Conservation (phyloP, 371 early-diverging fungal species). For the Nematocida parisii region DNA sequence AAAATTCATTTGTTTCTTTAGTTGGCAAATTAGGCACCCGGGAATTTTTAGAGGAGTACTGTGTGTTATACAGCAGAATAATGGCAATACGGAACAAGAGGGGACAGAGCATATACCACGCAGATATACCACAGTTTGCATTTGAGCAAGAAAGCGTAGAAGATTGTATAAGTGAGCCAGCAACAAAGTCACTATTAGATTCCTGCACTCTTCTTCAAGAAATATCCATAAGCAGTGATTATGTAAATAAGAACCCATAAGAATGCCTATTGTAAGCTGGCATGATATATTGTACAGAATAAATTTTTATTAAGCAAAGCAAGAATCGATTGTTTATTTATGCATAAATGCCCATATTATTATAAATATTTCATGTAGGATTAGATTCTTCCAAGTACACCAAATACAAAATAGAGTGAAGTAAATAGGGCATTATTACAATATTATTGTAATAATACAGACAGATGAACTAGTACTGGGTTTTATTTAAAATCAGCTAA, state of each 20-base stretch:
- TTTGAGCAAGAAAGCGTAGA: not conserved
- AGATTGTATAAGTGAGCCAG: not conserved
- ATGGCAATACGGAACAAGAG: slow-evolving; percentile 2
- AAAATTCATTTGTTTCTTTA: slow-evolving; percentile 52
- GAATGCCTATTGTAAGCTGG: not conserved
- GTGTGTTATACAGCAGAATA: slow-evolving; percentile 7
- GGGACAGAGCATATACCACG: not conserved
- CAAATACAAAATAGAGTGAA: no score
- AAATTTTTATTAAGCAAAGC: not conserved
- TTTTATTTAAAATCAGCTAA: no score
- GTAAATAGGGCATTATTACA: no score
- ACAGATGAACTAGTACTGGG: no score
- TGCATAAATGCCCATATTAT: no score
- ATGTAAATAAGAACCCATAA: slow-evolving; percentile 12
- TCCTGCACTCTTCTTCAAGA: slow-evolving; percentile 11
- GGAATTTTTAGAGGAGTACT: slow-evolving; percentile 49
- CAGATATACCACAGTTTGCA: not conserved
- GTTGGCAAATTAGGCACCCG: slow-evolving; percentile 48
- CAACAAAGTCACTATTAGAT: not conserved
- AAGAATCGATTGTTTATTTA: no score
- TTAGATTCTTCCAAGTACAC: no score
- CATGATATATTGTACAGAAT: not conserved
- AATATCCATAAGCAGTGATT: slow-evolving; percentile 22
- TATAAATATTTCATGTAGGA: no score
- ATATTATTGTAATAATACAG: no score